Conservation (phyloP, 495 filamentous ascomycete species). For the Letharia lupina region DNA sequence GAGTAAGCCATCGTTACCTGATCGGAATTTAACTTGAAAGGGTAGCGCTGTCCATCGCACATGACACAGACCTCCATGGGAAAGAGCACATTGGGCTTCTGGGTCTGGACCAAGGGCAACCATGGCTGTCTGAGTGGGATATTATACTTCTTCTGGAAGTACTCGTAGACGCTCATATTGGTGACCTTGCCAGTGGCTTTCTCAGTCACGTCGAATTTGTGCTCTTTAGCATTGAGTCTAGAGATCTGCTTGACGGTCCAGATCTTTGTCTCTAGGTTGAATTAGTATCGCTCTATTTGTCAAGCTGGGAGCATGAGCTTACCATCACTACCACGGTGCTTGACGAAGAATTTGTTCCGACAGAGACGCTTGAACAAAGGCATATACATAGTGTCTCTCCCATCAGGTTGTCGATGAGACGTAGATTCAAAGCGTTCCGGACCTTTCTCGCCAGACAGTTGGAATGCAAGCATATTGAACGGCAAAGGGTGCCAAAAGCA, state of each 20-base stretch:
- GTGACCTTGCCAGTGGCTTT: conserved; percentile 35
- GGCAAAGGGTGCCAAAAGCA: conserved; percentile 51
- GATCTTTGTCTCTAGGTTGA: conserved; percentile 28
- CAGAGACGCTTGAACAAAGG: conserved; percentile 24
- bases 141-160: conserved; percentile 61
- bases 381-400: background rate
- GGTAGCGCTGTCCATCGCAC: conserved; percentile 62
- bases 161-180: conserved; percentile 49
- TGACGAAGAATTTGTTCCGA: conserved; percentile 59
- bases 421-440: background rate
- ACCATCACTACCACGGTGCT: conserved; percentile 44
- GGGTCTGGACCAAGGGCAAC: conserved; percentile 65
- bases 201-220: conserved; percentile 50
- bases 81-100: conserved; percentile 53
- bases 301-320: background rate
- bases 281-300: background rate
- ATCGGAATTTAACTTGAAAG: conserved; percentile 61
- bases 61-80: conserved; percentile 70
- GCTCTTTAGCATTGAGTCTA: conserved; percentile 44
- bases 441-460: conserved; percentile 4
- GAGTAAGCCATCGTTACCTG: conserved; percentile 30
- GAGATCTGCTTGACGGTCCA: conserved; percentile 59
- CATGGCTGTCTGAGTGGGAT: conserved; percentile 43
- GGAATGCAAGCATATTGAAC: conserved; percentile 12
- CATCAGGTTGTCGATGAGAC: background rate